Evolutionary conservation across 176 grass and related monocot genomes (phyloP).

Genomic region (Guadua angustifolia): DNA sequence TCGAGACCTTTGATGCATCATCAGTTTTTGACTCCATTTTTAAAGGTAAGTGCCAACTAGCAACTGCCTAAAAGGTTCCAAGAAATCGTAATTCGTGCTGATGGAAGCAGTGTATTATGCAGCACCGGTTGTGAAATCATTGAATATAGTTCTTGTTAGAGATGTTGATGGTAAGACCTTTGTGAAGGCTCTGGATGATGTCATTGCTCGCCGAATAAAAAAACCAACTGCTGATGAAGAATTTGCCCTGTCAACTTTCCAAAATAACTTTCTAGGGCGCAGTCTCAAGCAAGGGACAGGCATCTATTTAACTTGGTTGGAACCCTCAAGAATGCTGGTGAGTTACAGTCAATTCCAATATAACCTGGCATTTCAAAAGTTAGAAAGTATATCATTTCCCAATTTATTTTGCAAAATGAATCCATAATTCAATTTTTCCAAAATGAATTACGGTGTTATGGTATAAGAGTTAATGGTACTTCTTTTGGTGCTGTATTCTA

Average conservation of each 20-base stretch:
- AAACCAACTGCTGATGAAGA: slow-evolving; percentile 55
- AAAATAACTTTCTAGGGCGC: slow-evolving; percentile 63
- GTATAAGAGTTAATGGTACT: neutral
- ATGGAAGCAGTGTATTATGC: slow-evolving; percentile 40
- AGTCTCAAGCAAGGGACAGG: slow-evolving; percentile 68
- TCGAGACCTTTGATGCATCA: slow-evolving; percentile 55
- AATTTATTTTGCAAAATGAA: slow-evolving; percentile 10
- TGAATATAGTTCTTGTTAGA: slow-evolving; percentile 84
- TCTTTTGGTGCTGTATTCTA: neutral
- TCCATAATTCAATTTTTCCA: neutral
- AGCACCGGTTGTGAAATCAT: slow-evolving; percentile 76
- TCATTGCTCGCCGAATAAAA: slow-evolving; percentile 72
- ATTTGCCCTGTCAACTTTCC: slow-evolving; percentile 66
- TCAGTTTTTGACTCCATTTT: slow-evolving; percentile 78
- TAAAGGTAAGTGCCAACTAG: slow-evolving; percentile 54
- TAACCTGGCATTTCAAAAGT: neutral
- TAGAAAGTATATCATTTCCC: neutral
- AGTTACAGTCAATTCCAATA: slow-evolving; percentile 22
- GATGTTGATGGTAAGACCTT: slow-evolving; percentile 84
- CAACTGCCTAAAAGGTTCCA: neutral
- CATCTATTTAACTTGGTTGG: slow-evolving; percentile 78
- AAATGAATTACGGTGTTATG: slow-evolving; percentile 17
- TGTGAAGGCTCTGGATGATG: slow-evolving; percentile 80
- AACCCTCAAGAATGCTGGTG: slow-evolving; percentile 77
- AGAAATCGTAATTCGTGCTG: slow-evolving; percentile 39